Base-by-base conservation (phyloP, 352 stramenopile species). In the Globisporangium orthogonon region DNA sequence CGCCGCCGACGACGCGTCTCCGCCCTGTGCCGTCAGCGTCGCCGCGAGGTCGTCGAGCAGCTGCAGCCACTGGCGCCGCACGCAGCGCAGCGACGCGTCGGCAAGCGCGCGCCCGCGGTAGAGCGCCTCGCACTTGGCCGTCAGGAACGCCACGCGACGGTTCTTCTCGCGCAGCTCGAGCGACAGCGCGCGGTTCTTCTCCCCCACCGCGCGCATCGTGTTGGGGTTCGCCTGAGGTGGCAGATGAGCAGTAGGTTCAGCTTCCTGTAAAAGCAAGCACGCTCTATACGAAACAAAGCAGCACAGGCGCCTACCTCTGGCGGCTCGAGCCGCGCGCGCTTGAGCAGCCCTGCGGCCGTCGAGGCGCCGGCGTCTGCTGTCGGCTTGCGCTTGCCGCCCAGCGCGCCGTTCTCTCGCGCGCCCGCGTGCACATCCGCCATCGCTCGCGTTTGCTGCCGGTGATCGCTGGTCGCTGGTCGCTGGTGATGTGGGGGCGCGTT, bases 111-210 rank as follows among this genome's bases (percentile, higher is more conserved):
- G 68, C 9, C 77, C 73, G 4, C 70, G 76, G 58, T 81, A 93
- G 15, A 93, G 61, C 40, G 76, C 60, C 65, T 89, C 74, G 69
- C 80, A 91, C 52, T 87, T 91, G 7, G 66, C 58, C 41, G 70
- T 66, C 29, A 94, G 52, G 46, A 85, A 91, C 39, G 65, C 46
- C 37, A 92, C 88, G 6, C 85, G 81, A 11, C 83, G 79, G 60
- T 91, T 94, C 61, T 94, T 94, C 61, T 94, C 85, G 50, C 72
- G 69, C 60, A 91, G 62, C 31, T 91, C 78, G 40, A 91, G 70
- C 61, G 78, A 74, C 70, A 94, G 61, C 40, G 81, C 80, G 49
- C 71, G 73, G 67, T 94, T 94, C 48, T 78, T 78, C 56, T 91
- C 75, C 14, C 70, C 72, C 50, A 94, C 80, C 5, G 74, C 72